Base-by-base conservation (phyloP, 805 yeast genomes). In the Monosporozyma solicola region DNA sequence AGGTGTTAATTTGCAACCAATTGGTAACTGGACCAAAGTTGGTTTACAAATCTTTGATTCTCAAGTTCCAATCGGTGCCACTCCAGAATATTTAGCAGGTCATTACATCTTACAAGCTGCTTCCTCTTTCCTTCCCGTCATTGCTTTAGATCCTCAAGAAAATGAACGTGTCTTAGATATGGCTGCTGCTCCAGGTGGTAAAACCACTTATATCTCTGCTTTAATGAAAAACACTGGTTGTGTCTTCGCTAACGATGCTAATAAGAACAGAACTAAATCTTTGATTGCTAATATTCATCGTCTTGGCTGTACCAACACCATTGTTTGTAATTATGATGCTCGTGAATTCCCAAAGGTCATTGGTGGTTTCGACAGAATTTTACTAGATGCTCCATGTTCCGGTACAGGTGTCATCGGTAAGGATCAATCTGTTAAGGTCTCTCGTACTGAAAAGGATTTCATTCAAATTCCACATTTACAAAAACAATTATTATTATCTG, bases 131-230 rank as follows among this genome's bases (percentile, higher is more conserved):
- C 74, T 94, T 66, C 99, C 99, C 8, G 97, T 91, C 22, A 88
- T 94, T 92, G 99, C 99, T 0, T 75, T 94, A 61, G 92, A 84
- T 57, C 99, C 99, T n/a, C 95, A 90, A 69, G 97, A 90, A 71
- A 84, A 87, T 67, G 99, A 94, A 74, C 85, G 99, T 65, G 78
- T 94, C 43, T 76, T 94, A 57, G 99, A 94, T 74, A 94, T 94
- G 99, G 98, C 99, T 48, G 95, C 99, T 55, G 97, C 99, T 31
- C 99, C 99, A 59, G 99, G 99, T 75, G 99, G 99, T 72, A 92
- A 92, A 68, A 89, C 97, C 22, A 92, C 99, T 2, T 91, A 89
- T 68, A 81, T 92, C 51, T 82, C 96, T 39, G 97, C 99, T 0
- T 72, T 92, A 73, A 94, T 94, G 98, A 94, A 94, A 68, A 94